phyloP scores from a whole-genome alignment of 2,329 filamentous ascomycete species.

The Scytalidium lignicola region DNA sequence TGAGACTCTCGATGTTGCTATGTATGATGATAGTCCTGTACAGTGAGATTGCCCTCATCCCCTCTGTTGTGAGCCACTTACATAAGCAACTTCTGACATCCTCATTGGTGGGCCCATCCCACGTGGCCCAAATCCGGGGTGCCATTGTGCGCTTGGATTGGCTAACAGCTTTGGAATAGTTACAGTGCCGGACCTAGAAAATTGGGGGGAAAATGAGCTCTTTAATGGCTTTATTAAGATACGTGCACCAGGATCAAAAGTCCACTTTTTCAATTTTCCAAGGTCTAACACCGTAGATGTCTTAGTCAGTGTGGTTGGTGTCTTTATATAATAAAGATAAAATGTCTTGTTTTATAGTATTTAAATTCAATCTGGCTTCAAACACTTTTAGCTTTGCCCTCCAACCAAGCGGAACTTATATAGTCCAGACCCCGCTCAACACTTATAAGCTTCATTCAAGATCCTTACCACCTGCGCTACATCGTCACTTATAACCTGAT shows the following conservation, averaged over 20 bases:
- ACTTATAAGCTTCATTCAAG: neutral
- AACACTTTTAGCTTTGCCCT: no score
- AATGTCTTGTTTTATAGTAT: no score
- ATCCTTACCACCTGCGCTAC: slow-evolving; percentile 1
- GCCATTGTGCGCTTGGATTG: no score
- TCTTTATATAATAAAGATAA: no score
- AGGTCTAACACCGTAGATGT: no score
- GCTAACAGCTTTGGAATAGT: no score
- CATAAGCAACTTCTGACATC: neutral
- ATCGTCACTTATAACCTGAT: slow-evolving; percentile 3
- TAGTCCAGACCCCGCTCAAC: neutral
- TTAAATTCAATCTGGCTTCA: no score
- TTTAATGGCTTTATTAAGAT: neutral
- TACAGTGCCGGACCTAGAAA: neutral
- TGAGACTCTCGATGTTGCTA: no score
- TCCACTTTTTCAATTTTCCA: no score
- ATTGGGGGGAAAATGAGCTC: neutral
- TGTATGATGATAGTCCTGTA: neutral
- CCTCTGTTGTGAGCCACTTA: neutral
- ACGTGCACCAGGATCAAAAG: no score
- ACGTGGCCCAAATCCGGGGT: neutral
- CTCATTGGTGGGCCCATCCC: neutral
- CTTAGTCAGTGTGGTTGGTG: no score
- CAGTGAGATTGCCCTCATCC: neutral
- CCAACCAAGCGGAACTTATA: no score